A percentile compares a stretch with the other conserved stretches of the same genome.
Evolutionary conservation across 352 stramenopile genomes (phyloP).

Genomic region (Thraustochytrium sp.): DNA sequence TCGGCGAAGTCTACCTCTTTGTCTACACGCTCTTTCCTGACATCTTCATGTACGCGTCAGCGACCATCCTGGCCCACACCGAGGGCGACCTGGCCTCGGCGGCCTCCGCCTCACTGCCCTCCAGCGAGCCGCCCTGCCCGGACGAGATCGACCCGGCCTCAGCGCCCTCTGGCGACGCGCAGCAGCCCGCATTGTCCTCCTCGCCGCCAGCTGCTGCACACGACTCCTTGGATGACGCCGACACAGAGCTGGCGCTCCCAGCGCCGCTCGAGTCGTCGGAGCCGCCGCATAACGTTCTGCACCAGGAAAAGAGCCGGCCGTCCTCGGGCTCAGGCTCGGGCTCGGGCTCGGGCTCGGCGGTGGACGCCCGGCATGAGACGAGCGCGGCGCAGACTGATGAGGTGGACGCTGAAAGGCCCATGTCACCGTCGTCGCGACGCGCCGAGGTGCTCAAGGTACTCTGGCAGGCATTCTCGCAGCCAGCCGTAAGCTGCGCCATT

Average conservation of each 20-base stretch:
- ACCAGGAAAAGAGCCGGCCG: too few species aligned
- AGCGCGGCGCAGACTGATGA: neutral
- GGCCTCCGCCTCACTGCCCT: neutral
- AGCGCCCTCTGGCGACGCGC: too few species aligned
- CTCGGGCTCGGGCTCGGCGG: too few species aligned
- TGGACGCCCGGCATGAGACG: too few species aligned
- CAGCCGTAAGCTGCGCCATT: neutral
- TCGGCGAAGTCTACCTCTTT: neutral
- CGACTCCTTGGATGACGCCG: too few species aligned
- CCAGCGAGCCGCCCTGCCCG: neutral
- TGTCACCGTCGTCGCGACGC: neutral
- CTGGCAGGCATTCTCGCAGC: neutral
- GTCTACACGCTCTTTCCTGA: constrained; percentile 10
- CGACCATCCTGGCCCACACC: neutral
- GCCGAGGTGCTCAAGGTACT: neutral
- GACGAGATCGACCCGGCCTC: too few species aligned
- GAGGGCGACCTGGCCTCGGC: neutral
- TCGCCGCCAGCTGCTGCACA: too few species aligned
- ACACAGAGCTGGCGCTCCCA: too few species aligned
- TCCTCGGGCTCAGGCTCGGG: too few species aligned
- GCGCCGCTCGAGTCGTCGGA: too few species aligned
- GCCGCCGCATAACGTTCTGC: too few species aligned
- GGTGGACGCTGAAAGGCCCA: neutral
- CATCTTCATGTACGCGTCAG: neutral
- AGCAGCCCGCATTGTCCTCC: too few species aligned